phyloP scores from a whole-genome alignment of 805 yeast genomes.

The Clavispora carvajalis region DNA sequence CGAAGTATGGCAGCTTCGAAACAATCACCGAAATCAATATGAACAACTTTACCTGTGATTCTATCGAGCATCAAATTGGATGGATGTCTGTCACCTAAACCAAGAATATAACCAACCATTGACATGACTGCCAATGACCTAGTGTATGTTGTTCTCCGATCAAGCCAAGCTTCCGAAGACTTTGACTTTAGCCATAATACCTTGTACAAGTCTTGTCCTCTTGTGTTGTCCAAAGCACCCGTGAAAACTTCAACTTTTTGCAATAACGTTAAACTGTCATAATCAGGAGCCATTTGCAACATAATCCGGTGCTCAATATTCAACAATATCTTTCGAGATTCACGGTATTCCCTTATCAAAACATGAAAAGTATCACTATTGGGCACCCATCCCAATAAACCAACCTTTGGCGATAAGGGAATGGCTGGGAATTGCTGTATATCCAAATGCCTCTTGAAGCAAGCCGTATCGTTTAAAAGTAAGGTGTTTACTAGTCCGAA shows the following conservation, averaged over 20 bases:
- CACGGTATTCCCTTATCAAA: conserved; percentile 86
- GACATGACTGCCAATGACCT: conserved; percentile 97
- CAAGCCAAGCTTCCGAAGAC: conserved; percentile 96
- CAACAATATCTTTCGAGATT: conserved; percentile 78
- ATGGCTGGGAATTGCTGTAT: conserved; percentile 90
- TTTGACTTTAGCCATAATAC: conserved; percentile 95
- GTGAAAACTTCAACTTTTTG: conserved; percentile 97
- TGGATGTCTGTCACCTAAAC: conserved; percentile 97
- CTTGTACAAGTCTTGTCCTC: conserved; percentile 93
- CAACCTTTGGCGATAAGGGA: conserved; percentile 96
- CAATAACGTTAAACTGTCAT: conserved; percentile 78
- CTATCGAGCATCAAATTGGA: conserved; percentile 94
- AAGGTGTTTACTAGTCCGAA: conserved; percentile 93
- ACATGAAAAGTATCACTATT: conserved; percentile 96
- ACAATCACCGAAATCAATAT: conserved; percentile 98
- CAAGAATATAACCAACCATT: conserved; percentile 95
- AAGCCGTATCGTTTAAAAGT: conserved; percentile 84
- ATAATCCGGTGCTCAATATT: conserved; percentile 93
- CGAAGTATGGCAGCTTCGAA: conserved; percentile 96
- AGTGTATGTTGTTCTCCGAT: conserved; percentile 92
- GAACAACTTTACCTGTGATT: conserved; percentile 91
- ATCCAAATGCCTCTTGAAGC: conserved; percentile 91
- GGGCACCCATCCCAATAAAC: conserved; percentile 94
- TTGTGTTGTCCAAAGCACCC: conserved; percentile 88
- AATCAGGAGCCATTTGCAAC: conserved; percentile 97